These are phyloP conservation scores for Blastocystis sp. DNA, from an alignment of 352 stramenopile species.

Conservation along the genomic window DNA sequence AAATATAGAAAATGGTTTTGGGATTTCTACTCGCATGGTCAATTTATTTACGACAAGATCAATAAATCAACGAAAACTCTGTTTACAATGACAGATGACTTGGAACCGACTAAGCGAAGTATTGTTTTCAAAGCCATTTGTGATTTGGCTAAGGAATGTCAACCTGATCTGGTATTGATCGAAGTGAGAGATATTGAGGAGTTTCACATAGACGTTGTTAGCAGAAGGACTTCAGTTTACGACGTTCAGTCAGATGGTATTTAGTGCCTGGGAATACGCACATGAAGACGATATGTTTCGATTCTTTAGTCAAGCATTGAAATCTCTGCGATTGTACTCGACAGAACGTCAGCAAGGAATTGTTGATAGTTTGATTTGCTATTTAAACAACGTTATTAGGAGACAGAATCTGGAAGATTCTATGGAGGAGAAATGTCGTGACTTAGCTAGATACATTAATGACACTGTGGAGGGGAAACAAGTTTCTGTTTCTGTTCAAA, in stretches of 20 bases:
- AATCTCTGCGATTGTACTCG: not conserved
- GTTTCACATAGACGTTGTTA: slow-evolving; percentile 7
- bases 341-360: not conserved
- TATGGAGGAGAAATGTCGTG: slow-evolving; percentile 7
- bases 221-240: not conserved
- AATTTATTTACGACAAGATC: slow-evolving; percentile 55
- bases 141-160: slow-evolving; percentile 39
- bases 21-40: slow-evolving; percentile 46
- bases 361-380: slow-evolving; percentile 7
- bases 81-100: not conserved
- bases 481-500: not conserved
- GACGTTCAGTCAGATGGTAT: slow-evolving; percentile 36
- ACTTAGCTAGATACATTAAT: not conserved
- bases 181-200: not conserved
- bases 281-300: slow-evolving; percentile 46
- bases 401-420: slow-evolving; percentile 29
- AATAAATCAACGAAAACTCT: slow-evolving; percentile 15
- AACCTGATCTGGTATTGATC: slow-evolving; percentile 1
- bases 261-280: slow-evolving; percentile 22
- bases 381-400: not conserved
- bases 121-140: slow-evolving; percentile 36
- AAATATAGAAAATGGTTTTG: slow-evolving; percentile 32
- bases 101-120: not conserved
- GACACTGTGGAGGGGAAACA: slow-evolving; percentile 15
- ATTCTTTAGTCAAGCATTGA: slow-evolving; percentile 29